Conservation (phyloP, 352 stramenopile species). For the Phytophthora pinifolia region DNA sequence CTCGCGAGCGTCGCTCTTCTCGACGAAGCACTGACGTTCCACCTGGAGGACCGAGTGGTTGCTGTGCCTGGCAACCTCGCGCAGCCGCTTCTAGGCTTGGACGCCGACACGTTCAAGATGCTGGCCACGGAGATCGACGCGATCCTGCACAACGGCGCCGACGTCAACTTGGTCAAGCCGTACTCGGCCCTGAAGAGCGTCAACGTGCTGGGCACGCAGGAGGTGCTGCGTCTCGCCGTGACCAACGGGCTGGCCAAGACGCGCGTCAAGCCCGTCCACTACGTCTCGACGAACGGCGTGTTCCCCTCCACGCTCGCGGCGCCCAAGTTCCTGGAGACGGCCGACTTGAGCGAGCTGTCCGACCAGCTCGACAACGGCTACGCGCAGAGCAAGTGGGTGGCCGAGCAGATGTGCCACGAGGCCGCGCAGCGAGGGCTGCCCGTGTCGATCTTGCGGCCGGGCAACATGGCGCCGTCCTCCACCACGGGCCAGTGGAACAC, state of each 20-base stretch:
- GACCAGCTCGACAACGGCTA: slow-evolving; percentile 82
- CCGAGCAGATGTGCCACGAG: slow-evolving; percentile 86
- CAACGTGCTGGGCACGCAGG: slow-evolving; percentile 91
- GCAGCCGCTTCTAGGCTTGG: slow-evolving; percentile 80
- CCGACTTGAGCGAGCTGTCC: slow-evolving; percentile 54
- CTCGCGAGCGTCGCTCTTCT: slow-evolving; percentile 60
- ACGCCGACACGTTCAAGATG: slow-evolving; percentile 83
- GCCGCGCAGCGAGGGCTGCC: slow-evolving; percentile 77
- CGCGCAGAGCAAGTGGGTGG: slow-evolving; percentile 92
- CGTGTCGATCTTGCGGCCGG: slow-evolving; percentile 85
- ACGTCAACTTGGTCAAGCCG: slow-evolving; percentile 92
- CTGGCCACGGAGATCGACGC: slow-evolving; percentile 87
- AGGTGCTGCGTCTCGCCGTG: slow-evolving; percentile 86
- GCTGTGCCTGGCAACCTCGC: slow-evolving; percentile 75
- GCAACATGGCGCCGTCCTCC: slow-evolving; percentile 86
- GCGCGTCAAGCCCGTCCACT: slow-evolving; percentile 84
- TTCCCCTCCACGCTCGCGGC: slow-evolving; percentile 60
- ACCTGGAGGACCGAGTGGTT: slow-evolving; percentile 74
- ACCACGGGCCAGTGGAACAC: slow-evolving; percentile 77
- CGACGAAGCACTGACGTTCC: slow-evolving; percentile 47
- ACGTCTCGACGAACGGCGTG: slow-evolving; percentile 92
- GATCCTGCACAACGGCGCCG: slow-evolving; percentile 92
- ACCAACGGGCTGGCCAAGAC: slow-evolving; percentile 77
- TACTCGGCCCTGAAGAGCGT: slow-evolving; percentile 86
- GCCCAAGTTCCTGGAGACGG: slow-evolving; percentile 46